phyloP scores from a whole-genome alignment of 768 basidiomycete genomes.

The Pluteus cervinus region DNA sequence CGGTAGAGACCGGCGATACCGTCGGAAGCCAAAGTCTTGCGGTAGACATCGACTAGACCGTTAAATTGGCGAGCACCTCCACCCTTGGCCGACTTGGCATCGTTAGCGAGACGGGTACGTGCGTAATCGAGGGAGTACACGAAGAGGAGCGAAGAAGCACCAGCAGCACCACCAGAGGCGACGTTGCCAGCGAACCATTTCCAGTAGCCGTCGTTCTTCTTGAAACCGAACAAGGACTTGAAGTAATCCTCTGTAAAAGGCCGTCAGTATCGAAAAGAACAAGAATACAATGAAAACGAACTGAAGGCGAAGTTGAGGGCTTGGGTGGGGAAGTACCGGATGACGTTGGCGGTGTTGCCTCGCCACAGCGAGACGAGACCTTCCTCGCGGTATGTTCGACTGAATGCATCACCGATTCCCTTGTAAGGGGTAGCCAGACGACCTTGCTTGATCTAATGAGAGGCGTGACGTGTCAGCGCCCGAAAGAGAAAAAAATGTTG shows the following conservation, averaged over 20 bases:
- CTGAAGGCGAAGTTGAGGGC: slow-evolving; percentile 99
- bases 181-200: slow-evolving; percentile 98
- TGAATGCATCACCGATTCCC: slow-evolving; percentile 89
- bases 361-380: slow-evolving; percentile 95
- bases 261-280: slow-evolving; percentile 5
- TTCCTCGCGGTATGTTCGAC: slow-evolving; percentile 91
- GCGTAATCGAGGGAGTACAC: slow-evolving; percentile 99
- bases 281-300: slow-evolving; percentile 35
- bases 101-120: slow-evolving; percentile 98
- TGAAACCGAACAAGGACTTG: slow-evolving; percentile 98
- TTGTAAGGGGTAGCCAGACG: slow-evolving; percentile 96
- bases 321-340: slow-evolving; percentile 99
- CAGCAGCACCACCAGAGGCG: slow-evolving; percentile 97
- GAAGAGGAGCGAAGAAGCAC: slow-evolving; percentile 97
- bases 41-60: slow-evolving; percentile 95
- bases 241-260: slow-evolving; percentile 84
- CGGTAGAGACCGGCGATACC: slow-evolving; percentile 99
- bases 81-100: slow-evolving; percentile 92
- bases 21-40: slow-evolving; percentile 94
- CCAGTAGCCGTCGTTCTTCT: slow-evolving; percentile 97
- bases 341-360: slow-evolving; percentile 99
- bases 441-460: slow-evolving; percentile 91
- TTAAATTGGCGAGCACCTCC: slow-evolving; percentile 97
- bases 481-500: slow-evolving; percentile 1
- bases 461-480: slow-evolving; percentile 28